Base-by-base conservation (phyloP, 768 basidiomycete species). In the Amanita subjunquillea region DNA sequence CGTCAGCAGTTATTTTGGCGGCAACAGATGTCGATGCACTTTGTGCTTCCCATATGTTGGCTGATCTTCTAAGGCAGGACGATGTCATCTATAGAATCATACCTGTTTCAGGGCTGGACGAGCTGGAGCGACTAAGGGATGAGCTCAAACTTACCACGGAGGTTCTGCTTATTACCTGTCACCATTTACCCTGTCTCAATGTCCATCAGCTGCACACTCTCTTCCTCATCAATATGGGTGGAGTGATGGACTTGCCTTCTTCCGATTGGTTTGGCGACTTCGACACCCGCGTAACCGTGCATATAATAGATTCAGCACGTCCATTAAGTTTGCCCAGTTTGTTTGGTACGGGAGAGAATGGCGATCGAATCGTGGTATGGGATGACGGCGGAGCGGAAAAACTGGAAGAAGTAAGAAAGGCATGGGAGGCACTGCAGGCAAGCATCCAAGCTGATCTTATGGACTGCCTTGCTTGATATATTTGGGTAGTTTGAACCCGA, bases 221-320 rank as follows among this genome's bases (percentile, higher is more conserved):
- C 47, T 82, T 99, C 46, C 76, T 99, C 41, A 68, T 99, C 46
- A 95, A 95, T 59, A 88, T 99, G 72, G 96, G 96, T 38, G 83
- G 85, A 1, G 80, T 93, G 43, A 77, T 90, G 32, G 92, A 96
- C 56, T 76, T 99, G 4, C 78, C 89, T 7, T 77, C 83, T 4
- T 62, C 73, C 2, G 75, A 77, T 41, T 86, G 86, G 85, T 87
- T 92, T 62, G 90, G 89, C 47, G 80, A 80, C 37, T 86, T 89
- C 60, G 65, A 72, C 45, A 59, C 71, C 3, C 70, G 73, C 22
- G 72, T 91, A 50, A 82, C 76, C 2, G 77, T 97, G 39, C 96
- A 99, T 70, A 83, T 98, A 60, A 89, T 99, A 69, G 96, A 99
- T 68, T 91, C 95, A 3, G 80, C 84, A 17, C 79, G 96, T 48